These are phyloP conservation scores for Aleurites moluccanus DNA, from an alignment of 441 rosid genomes.

Conservation along the genomic window DNA sequence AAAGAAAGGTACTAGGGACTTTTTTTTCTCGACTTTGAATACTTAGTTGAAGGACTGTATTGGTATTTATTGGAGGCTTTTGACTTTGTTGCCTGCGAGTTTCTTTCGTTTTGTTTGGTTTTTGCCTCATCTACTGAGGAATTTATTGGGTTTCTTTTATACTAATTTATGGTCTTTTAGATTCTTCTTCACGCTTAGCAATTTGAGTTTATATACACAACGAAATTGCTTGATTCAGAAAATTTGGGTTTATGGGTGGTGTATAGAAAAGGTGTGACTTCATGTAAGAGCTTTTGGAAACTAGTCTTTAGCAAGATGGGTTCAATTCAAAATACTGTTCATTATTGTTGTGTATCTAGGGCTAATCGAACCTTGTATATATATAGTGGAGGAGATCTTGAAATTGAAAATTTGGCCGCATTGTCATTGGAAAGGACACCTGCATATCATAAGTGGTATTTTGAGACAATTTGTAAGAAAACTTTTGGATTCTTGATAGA, in stretches of 20 bases:
- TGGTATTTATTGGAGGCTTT: conserved; percentile 36
- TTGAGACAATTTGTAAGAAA: conserved; percentile 57
- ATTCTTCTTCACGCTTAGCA: background rate
- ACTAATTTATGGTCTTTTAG: conserved; percentile 29
- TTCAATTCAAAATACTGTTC: conserved; percentile 54
- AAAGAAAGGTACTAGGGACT: conserved; percentile 40
- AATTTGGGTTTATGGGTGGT: background rate
- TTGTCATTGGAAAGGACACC: conserved; percentile 65
- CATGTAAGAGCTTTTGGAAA: background rate
- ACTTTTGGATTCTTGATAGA: conserved; percentile 70
- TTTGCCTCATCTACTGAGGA: conserved; percentile 36
- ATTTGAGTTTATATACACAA: background rate
- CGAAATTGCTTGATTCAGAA: background rate
- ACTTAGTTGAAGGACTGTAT: conserved; percentile 41
- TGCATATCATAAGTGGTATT: conserved; percentile 76
- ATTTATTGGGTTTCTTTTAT: conserved; percentile 23
- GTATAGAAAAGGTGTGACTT: background rate
- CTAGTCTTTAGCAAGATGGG: conserved; percentile 38
- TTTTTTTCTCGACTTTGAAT: conserved; percentile 50
- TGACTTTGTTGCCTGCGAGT: conserved; percentile 35
- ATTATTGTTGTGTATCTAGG: conserved; percentile 63
- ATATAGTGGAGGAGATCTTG: conserved; percentile 52
- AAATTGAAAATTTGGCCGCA: conserved; percentile 49
- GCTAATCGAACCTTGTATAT: conserved; percentile 49
- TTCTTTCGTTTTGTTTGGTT: conserved; percentile 37